phyloP scores from a whole-genome alignment of 805 yeast genomes.

The Jamesozyma lodderae region DNA sequence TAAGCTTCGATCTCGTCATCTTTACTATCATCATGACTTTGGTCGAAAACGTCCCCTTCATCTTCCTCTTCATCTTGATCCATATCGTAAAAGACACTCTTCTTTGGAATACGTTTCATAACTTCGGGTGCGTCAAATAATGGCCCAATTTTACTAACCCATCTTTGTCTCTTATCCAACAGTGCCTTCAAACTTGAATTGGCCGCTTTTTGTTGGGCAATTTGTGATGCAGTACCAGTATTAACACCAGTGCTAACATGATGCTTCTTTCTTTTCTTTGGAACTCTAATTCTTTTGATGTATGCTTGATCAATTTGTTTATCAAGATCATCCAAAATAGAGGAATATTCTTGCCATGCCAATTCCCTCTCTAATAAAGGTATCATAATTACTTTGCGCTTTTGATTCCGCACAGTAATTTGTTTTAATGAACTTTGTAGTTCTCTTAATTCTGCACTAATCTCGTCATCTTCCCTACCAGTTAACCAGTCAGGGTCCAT shows the following conservation, averaged over 20 bases:
- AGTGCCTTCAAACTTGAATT: conserved; percentile 70
- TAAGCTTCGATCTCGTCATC: conserved; percentile 22
- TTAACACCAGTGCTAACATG: conserved; percentile 10
- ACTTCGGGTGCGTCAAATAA: conserved; percentile 57
- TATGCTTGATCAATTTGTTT: conserved; percentile 96
- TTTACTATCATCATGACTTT: conserved; percentile 18
- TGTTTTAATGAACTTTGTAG: conserved; percentile 61
- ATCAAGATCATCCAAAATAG: conserved; percentile 86
- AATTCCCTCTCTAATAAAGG: conserved; percentile 79
- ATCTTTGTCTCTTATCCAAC: conserved; percentile 75
- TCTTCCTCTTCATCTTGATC: conserved; percentile 35
- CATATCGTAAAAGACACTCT: conserved; percentile 41
- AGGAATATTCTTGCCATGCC: conserved; percentile 90
- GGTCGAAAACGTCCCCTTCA: conserved; percentile 25
- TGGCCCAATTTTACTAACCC: conserved; percentile 88
- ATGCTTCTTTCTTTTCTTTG: conserved; percentile 40
- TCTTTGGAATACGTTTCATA: conserved; percentile 69
- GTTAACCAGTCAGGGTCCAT: conserved; percentile 53
- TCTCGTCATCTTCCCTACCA: conserved; percentile 87
- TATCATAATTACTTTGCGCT: conserved; percentile 52
- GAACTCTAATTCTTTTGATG: conserved; percentile 67
- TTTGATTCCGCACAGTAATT: conserved; percentile 54
- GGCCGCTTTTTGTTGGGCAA: conserved; percentile 57
- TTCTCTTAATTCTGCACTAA: conserved; percentile 69
- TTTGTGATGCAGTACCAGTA: conserved; percentile 29